Conservation (phyloP, 225 moss, liverwort and hornwort genomes). For the Thuidium tamariscinum region DNA sequence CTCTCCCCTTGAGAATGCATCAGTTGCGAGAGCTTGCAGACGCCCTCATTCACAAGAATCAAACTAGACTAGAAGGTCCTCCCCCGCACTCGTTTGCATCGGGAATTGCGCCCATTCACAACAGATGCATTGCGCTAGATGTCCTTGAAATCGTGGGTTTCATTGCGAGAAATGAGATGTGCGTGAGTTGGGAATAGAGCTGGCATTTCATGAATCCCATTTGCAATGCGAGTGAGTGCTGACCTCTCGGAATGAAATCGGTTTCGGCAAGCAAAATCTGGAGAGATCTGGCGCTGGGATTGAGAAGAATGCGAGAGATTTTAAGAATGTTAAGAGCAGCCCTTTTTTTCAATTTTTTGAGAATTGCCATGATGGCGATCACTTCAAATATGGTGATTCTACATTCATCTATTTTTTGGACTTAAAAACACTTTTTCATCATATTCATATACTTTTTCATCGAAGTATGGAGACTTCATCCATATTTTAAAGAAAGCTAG, state of each 20-base stretch:
- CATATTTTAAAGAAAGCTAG: too few species aligned
- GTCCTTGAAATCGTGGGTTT: not conserved
- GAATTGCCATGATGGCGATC: too few species aligned
- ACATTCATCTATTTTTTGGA: too few species aligned
- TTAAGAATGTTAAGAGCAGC: too few species aligned
- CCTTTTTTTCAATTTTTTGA: too few species aligned
- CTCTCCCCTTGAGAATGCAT: slow-evolving; percentile 13
- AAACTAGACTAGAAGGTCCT: not conserved
- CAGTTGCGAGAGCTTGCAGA: not conserved
- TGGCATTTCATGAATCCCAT: not conserved
- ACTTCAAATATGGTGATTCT: too few species aligned
- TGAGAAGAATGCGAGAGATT: not conserved
- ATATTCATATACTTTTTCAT: too few species aligned
- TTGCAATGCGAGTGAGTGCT: not conserved
- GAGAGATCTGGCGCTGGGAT: not conserved
- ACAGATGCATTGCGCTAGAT: not conserved
- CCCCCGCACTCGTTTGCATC: not conserved
- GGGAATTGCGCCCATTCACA: not conserved
- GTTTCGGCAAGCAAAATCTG: not conserved
- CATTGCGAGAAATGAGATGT: too few species aligned
- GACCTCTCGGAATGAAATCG: not conserved
- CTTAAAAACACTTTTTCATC: too few species aligned
- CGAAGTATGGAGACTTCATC: too few species aligned
- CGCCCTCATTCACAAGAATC: not conserved
- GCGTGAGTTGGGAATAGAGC: too few species aligned